These are phyloP conservation scores for Kazachstania bromeliacearum DNA, from an alignment of 805 yeast species.

Conservation along the genomic window DNA sequence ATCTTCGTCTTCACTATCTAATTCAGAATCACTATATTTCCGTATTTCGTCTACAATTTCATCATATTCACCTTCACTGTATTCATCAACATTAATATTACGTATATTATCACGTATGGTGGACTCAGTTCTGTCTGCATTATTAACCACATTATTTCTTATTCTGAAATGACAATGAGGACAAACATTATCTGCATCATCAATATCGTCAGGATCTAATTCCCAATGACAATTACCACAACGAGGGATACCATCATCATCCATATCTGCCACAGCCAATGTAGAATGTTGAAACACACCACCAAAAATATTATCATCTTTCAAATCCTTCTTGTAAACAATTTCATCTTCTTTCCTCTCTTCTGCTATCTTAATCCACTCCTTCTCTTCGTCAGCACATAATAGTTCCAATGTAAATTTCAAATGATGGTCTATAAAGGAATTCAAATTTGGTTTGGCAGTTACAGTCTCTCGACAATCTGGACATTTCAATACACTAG, in stretches of 20 bases:
- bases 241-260: conserved; percentile 62
- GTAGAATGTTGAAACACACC: conserved; percentile 41
- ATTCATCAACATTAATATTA: conserved; percentile 12
- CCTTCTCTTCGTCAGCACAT: conserved; percentile 9
- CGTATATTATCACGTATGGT: not conserved
- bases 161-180: conserved; percentile 57
- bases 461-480: conserved; percentile 46
- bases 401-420: conserved; percentile 32
- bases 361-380: conserved; percentile 6
- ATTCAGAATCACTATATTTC: conserved; percentile 6
- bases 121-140: conserved; percentile 1
- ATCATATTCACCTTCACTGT: conserved; percentile 21
- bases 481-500: conserved; percentile 52
- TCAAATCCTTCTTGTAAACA: conserved; percentile 13
- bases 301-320: conserved; percentile 36
- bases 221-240: conserved; percentile 80
- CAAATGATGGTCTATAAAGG: conserved; percentile 40
- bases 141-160: conserved; percentile 16
- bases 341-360: conserved; percentile 14
- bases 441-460: conserved; percentile 44
- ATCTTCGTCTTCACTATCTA: conserved; percentile 5
- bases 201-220: conserved; percentile 30
- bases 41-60: conserved; percentile 7
- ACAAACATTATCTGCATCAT: conserved; percentile 47
- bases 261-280: conserved; percentile 48